Percentiles rank a stretch among this genome's conserved stretches.
phyloP scores from a whole-genome alignment of 1,284 basidiomycete genomes.

The Austroboletus olivaceoglutinosus region DNA sequence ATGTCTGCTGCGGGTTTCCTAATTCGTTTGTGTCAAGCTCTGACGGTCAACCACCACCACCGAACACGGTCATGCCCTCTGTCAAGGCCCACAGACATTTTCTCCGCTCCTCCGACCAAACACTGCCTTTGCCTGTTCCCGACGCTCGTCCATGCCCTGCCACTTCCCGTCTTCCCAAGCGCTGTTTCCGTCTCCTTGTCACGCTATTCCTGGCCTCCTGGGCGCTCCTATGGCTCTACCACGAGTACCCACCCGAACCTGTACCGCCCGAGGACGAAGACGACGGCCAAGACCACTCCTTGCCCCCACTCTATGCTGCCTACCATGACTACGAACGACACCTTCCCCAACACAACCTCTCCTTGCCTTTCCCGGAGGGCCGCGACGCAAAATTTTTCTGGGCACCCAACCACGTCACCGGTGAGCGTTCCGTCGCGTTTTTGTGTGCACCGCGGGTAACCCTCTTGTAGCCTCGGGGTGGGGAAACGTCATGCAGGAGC shows the following conservation, averaged over 20 bases:
- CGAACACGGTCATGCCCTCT: slow-evolving; percentile 5
- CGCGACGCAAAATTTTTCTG: slow-evolving; percentile 46
- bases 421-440: slow-evolving; percentile 25
- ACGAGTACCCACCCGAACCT: background rate
- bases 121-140: slow-evolving; percentile 18
- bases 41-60: slow-evolving; percentile 4
- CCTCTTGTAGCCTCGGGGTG: slow-evolving; percentile 45
- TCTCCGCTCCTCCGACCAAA: slow-evolving; percentile 12
- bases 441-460: background rate
- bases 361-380: slow-evolving; percentile 42
- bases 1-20: background rate
- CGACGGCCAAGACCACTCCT: slow-evolving; percentile 1
- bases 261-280: slow-evolving; percentile 2
- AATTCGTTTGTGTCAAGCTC: background rate
- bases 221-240: slow-evolving; percentile 24
- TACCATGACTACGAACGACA: slow-evolving; percentile 46
- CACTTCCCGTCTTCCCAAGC: slow-evolving; percentile 12
- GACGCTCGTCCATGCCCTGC: slow-evolving; percentile 3
- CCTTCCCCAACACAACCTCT: slow-evolving; percentile 47
- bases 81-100: slow-evolving; percentile 5
- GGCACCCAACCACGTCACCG: slow-evolving; percentile 47
- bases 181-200: slow-evolving; percentile 19
- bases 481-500: slow-evolving; percentile 60
- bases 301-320: slow-evolving; percentile 47
- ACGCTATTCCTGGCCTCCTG: slow-evolving; percentile 10